phyloP scores from a whole-genome alignment of 805 yeast genomes.

The Yamadazyma laniorum region DNA sequence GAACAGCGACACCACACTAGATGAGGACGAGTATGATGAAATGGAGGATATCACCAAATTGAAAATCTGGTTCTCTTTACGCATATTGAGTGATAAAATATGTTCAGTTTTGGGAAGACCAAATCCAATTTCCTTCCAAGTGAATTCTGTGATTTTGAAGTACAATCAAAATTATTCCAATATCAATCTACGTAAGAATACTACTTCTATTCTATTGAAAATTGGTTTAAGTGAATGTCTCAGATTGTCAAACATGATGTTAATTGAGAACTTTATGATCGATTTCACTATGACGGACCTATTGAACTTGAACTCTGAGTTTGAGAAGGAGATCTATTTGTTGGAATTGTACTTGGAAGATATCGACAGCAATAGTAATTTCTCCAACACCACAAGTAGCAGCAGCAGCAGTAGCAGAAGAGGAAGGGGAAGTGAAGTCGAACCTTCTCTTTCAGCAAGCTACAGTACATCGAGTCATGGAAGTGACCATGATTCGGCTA shows the following conservation, averaged over 20 bases:
- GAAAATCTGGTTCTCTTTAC: constrained; percentile 51
- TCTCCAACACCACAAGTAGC: background rate
- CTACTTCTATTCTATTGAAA: constrained; percentile 36
- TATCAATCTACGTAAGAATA: constrained; percentile 18
- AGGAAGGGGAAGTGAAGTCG: background rate
- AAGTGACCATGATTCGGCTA: constrained; percentile 10
- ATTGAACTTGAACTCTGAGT: constrained; percentile 36
- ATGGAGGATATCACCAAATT: constrained; percentile 35
- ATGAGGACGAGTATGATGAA: constrained; percentile 31
- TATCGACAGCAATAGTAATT: constrained; percentile 1
- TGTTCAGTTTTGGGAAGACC: constrained; percentile 55
- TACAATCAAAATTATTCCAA: constrained; percentile 18
- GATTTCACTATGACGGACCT: constrained; percentile 44
- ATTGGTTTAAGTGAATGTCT: constrained; percentile 51
- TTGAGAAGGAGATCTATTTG: constrained; percentile 40
- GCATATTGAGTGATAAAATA: constrained; percentile 46
- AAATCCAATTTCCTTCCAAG: constrained; percentile 49
- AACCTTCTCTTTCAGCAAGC: background rate
- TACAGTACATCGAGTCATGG: background rate
- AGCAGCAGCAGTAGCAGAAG: background rate
- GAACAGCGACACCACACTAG: constrained; percentile 11
- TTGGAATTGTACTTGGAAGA: constrained; percentile 20
- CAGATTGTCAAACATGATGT: constrained; percentile 46
- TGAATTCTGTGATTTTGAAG: constrained; percentile 27
- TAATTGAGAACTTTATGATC: constrained; percentile 51